Base-by-base conservation (phyloP, 106 monocot species). In the Gastrodia elata region DNA sequence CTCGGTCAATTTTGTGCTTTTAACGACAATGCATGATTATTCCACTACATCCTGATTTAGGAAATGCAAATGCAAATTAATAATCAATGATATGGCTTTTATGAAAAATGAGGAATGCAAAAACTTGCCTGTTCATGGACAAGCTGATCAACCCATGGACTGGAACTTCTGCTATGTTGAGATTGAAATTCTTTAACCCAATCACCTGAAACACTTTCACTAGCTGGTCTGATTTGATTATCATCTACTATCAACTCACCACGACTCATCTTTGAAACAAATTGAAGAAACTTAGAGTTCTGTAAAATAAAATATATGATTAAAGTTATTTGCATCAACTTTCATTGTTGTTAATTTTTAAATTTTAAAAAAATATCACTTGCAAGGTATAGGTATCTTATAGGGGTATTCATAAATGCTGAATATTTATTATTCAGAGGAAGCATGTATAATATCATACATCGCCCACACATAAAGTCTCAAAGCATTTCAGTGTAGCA, bases 211-310 rank as follows among this genome's bases (percentile, higher is more conserved):
- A 71, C 40, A 65, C 83, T 58, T 22, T 67, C 76, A 75, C 77
- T 71, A 22, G 83, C 84, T 67, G 90, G 87, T 74, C 93, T 98
- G 71, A 93, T 84, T 82, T 98, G 91, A 78, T 98, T 91, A 20
- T 98, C 98, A 83, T 89, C 93, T 77, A 98, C 74, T 77, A 98
- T 88, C 43, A 98, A 80, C 65, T 98, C 93, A 64, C 98, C 98
- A 75, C 93, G 90, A 73, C 98, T 98, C 98, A 98, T 93, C 69
- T 98, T 98, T 40, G 98, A 93, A 58, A 98, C 91, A 84, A 98
- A 98, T 73, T 98, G 98, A 78, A 98, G 91, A 68, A 98, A 98
- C 79, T 91, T 88, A 27, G 98, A 98, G 77, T 98, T 98, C 98
- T 98, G 61, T 27, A 43, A 10, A 32, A 61, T 61, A 61, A 37